Percentiles rank a stretch among this genome's conserved stretches.
Evolutionary conservation across 2,329 filamentous ascomycete species (phyloP).

Genomic region (Amesomyces nigricolor): DNA sequence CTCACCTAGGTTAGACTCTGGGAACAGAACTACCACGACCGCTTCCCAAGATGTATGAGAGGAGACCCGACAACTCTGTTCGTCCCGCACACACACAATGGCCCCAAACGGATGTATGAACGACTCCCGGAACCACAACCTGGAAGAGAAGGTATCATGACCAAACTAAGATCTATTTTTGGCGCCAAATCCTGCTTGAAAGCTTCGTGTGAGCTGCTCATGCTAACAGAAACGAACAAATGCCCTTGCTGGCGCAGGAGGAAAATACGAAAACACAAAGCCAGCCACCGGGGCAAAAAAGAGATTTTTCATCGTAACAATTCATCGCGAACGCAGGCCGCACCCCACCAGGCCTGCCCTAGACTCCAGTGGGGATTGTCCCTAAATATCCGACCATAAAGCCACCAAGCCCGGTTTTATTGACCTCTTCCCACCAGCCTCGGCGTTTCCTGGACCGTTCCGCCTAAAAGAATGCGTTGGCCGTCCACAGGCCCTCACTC

Average conservation of each 20-base stretch:
- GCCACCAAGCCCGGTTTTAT: background rate
- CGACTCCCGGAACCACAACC: no score
- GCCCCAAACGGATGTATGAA: no score
- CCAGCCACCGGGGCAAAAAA: background rate
- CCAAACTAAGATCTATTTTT: no score
- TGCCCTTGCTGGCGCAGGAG: no score
- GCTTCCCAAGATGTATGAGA: background rate
- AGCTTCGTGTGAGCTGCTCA: no score
- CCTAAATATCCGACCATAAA: background rate
- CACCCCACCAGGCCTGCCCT: background rate
- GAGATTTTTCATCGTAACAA: background rate
- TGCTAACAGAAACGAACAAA: no score
- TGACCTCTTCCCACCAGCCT: background rate
- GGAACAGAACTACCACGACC: no score
- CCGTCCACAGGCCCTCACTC: slow-evolving; percentile 33
- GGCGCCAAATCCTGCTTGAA: no score
- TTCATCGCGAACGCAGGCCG: background rate
- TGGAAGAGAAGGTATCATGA: no score
- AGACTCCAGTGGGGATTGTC: background rate
- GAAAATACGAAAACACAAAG: background rate
- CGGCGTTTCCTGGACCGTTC: background rate
- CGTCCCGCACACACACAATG: no score
- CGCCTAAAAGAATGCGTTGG: background rate
- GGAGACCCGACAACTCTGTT: no score
- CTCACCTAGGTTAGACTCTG: no score